Percentiles rank a stretch among this genome's conserved stretches.
Conservation (phyloP, 306 rosid genomes). For the Styphnolobium japonicum region DNA sequence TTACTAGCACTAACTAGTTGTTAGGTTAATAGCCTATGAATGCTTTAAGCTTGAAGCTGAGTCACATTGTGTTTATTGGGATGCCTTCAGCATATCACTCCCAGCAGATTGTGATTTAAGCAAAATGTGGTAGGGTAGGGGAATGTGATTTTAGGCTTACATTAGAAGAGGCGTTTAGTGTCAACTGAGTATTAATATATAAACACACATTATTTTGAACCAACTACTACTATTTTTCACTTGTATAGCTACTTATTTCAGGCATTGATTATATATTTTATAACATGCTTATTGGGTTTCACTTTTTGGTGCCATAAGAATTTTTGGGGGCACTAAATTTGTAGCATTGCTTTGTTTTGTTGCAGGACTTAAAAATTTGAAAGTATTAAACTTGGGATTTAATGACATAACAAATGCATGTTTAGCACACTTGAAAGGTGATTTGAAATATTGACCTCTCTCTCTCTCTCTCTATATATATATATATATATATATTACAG, state of each 20-base stretch:
- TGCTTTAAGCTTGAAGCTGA: too few relatives aligned
- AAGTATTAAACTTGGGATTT: slow-evolving; percentile 55
- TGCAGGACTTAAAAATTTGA: slow-evolving; percentile 53
- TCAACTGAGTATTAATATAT: background rate
- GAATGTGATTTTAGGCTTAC: background rate
- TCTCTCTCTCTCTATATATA: background rate
- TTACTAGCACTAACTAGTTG: too few relatives aligned
- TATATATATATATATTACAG: too few relatives aligned
- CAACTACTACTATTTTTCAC: too few relatives aligned
- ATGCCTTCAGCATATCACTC: too few relatives aligned
- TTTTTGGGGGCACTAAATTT: background rate
- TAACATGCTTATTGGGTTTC: background rate
- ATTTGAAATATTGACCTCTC: background rate
- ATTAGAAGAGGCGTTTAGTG: slow-evolving; percentile 1
- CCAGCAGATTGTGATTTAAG: too few relatives aligned
- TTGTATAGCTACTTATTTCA: background rate
- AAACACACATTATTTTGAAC: background rate
- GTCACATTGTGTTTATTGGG: too few relatives aligned
- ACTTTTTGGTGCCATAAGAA: background rate
- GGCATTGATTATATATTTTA: slow-evolving; percentile 2
- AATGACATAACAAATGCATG: slow-evolving; percentile 53
- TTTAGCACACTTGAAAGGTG: slow-evolving; percentile 61
- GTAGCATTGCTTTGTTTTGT: background rate
- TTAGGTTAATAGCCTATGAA: too few relatives aligned
- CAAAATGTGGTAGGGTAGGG: background rate